Conservation (phyloP, 495 filamentous ascomycete genomes). For the Pseudotulostoma volvatum region DNA sequence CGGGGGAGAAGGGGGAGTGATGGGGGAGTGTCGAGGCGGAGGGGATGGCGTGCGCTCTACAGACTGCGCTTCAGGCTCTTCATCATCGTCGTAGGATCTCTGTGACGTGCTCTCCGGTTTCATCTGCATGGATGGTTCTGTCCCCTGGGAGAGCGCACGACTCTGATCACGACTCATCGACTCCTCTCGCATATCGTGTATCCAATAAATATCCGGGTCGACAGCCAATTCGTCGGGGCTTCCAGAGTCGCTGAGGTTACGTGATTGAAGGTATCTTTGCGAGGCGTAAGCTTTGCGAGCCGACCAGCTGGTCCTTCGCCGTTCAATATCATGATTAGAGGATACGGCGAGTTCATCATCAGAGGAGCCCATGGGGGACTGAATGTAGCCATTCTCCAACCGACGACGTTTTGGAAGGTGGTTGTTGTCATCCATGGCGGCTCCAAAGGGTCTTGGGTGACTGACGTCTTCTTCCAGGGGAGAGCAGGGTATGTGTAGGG, state of each 20-base stretch:
- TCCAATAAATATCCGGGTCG: constrained; percentile 27
- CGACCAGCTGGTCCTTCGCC: constrained; percentile 25
- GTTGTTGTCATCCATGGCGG: constrained; percentile 3
- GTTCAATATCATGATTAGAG: constrained; percentile 26
- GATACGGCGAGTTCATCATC: constrained; percentile 35
- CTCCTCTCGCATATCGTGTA: constrained; percentile 11
- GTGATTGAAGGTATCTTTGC: constrained; percentile 19
- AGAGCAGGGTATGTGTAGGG: no score
- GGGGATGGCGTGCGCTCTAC: constrained; percentile 7
- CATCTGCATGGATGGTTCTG: neutral
- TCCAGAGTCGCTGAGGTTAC: constrained; percentile 20
- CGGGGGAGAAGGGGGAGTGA: constrained; percentile 22
- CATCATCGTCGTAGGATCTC: constrained; percentile 2
- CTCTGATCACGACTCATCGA: neutral
- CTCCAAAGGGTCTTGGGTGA: no score
- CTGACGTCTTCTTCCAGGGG: no score
- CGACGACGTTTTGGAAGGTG: constrained; percentile 40
- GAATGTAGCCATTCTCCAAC: constrained; percentile 25
- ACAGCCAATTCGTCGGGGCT: constrained; percentile 31
- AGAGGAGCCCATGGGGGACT: constrained; percentile 30
- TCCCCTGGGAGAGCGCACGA: neutral
- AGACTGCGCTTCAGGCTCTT: constrained; percentile 2
- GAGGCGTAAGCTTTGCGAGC: constrained; percentile 20
- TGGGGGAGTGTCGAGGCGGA: neutral
- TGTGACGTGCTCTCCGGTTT: constrained; percentile 7